Evolutionary conservation across 768 basidiomycete genomes (phyloP).

Genomic region (Mycena maculata): DNA sequence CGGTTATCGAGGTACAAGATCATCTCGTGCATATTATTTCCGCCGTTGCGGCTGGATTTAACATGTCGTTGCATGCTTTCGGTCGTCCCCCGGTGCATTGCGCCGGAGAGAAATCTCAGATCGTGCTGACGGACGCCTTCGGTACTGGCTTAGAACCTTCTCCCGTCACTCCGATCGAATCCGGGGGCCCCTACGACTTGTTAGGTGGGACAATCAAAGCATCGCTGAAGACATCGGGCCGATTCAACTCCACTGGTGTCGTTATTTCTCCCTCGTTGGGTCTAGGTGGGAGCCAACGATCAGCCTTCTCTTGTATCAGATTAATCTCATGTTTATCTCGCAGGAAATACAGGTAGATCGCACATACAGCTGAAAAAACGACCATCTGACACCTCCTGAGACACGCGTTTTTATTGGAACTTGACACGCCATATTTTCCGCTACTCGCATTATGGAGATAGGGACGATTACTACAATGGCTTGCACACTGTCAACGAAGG

Average conservation of each 20-base stretch:
- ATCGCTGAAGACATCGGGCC: conserved; percentile 43
- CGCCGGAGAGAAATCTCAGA: conserved; percentile 36
- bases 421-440: conserved; percentile 57
- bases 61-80: conserved; percentile 54
- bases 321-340: neutral
- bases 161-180: conserved; percentile 50
- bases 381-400: neutral
- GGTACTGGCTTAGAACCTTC: conserved; percentile 57
- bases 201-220: conserved; percentile 55
- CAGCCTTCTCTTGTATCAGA: no score
- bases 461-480: conserved; percentile 36
- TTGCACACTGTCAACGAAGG: conserved; percentile 66
- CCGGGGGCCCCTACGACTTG: conserved; percentile 41
- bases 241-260: conserved; percentile 29
- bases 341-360: conserved; percentile 35
- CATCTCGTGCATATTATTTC: conserved; percentile 44
- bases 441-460: conserved; percentile 49
- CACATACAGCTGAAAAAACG: neutral
- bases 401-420: conserved; percentile 49
- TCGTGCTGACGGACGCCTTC: conserved; percentile 52
- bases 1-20: conserved; percentile 41
- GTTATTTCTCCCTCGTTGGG: conserved; percentile 45
- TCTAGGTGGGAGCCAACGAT: no score
- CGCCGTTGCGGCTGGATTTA: conserved; percentile 48
- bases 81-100: conserved; percentile 33